These are phyloP conservation scores for Telfairia occidentalis DNA, from an alignment of 331 rosid genomes.

Conservation along the genomic window DNA sequence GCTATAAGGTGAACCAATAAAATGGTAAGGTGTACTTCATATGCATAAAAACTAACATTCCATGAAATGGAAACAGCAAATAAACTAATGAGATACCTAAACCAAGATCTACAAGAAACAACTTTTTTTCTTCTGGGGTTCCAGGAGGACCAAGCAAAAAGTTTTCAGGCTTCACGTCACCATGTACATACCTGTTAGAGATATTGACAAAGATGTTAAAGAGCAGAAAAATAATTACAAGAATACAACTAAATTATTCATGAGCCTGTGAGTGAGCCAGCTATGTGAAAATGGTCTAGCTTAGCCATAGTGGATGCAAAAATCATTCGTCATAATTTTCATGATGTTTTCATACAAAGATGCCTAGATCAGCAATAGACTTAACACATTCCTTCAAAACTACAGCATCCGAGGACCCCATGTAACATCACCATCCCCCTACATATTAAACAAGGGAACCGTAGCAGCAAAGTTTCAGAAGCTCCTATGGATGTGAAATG, in stretches of 20 bases:
- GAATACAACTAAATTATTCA: neutral
- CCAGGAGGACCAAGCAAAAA: conserved; percentile 45
- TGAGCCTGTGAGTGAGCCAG: neutral
- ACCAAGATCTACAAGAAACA: conserved; percentile 50
- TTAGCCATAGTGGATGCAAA: conserved; percentile 1
- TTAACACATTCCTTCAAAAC: neutral
- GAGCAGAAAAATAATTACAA: conserved; percentile 6
- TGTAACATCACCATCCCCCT: neutral
- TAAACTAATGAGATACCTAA: conserved; percentile 19
- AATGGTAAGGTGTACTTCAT: neutral
- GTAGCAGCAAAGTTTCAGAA: neutral
- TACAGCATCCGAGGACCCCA: neutral
- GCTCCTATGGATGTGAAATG: neutral
- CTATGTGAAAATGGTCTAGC: neutral
- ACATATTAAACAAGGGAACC: neutral
- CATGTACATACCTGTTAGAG: conserved; percentile 38
- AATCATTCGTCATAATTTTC: neutral
- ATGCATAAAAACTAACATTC: neutral
- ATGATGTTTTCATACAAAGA: neutral
- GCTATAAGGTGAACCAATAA: conserved; percentile 18
- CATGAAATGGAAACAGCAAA: neutral
- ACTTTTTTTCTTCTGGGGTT: conserved; percentile 33
- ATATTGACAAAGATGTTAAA: conserved; percentile 1
- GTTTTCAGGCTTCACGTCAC: conserved; percentile 48
- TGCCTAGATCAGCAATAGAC: neutral